Base-by-base conservation (phyloP, 108 stramenopile genomes). In the Cyclotella sp. region DNA sequence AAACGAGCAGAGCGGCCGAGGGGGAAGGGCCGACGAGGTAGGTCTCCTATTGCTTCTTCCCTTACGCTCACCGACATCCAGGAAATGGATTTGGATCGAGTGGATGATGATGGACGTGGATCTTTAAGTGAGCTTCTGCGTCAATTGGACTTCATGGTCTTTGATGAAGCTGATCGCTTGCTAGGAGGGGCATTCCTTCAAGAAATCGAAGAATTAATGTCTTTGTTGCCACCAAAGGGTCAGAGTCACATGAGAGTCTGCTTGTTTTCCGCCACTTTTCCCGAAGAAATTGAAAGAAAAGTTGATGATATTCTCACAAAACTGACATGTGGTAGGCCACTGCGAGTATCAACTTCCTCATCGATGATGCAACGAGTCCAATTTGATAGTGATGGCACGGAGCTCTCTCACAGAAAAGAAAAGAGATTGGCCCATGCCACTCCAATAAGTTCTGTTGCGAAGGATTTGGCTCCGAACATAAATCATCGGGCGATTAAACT, bases 141-240 rank as follows among this genome's bases (percentile, higher is more conserved):
- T 19, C 63, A 78, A 11, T 70, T 89, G 67, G 43, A 79, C 39
- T 96, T 87, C 65, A 68, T 99, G 24, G 96, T 98, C n/a, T 74
- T 99, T 55, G 98, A 99, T 69, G 98, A 99, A 78, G 98, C 98
- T 5, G 98, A 99, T 80, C 81, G 95, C 9, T 74, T 98, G 5
- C 70, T 98, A 26, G 82, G 86, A 0, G 81, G 76, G 7, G 93
- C 83, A 6, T 97, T 98, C 73, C 81, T 91, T 62, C 62, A 77
- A 8, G 97, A 97, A 61, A 70, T 98, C 49, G 81, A 87, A 63
- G 70, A 78, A 18, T 79, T 98, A 42, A 60, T 98, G 64, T 63
- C 90, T 9, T 44, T 90, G 19, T 62, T 90, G 15, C 85, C 88
- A 5, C 49, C 24, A 18, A 71, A 53, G 26, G 54, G 41, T 40